Evolutionary conservation across 352 stramenopile species (phyloP), one percentile per base, ranked within the genome.

Genomic region (Pythium coloratum): DNA sequence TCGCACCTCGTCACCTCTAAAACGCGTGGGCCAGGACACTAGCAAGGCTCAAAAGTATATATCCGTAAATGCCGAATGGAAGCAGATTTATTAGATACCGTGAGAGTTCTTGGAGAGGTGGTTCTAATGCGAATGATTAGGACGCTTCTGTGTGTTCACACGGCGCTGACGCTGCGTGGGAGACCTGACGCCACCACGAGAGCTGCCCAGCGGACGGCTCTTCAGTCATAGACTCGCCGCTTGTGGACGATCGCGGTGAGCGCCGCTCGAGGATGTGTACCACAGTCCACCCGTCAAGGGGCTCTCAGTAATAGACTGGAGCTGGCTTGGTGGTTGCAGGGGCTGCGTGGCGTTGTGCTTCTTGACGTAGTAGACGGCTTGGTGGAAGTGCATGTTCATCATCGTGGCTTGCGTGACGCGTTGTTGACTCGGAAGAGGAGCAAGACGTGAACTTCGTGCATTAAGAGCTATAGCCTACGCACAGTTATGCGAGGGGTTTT

Each of bases 311-410:
- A 24, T 24, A 24, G 20, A 24, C 20, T 24, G 36, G 6, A 44
- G 36, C 36, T 14, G 36, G 2, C 36, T 10, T 14, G 6, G 12
- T 7, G 8, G 12, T 16, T 44, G 36, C 36, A 16, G 12, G 36
- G 36, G 8, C 36, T 44, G 36, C 16, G 36, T 14, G 5, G 59
- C 47, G 59, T 66, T 66, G 44, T 51, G 50, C 28, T 66, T 66
- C 24, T 40, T 50, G 14, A 66, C 49, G 24, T 58, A 58, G 49
- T 33, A 26, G 49, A 66, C 33, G 20, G 49, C 49, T 32, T 66
- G 59, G 3, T 50, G n/a, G 49, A 59, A 58, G 49, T 66, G 59
- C 2, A n/a, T 8, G 47, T 66, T 66, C 33, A 50, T 50, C 32
- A 53, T 59, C 49, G 18, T 66, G 20, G 12, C 13, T 26, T 44